Evolutionary conservation across 1,284 basidiomycete species (phyloP).

Genomic region (Papiliotrema flavescens): DNA sequence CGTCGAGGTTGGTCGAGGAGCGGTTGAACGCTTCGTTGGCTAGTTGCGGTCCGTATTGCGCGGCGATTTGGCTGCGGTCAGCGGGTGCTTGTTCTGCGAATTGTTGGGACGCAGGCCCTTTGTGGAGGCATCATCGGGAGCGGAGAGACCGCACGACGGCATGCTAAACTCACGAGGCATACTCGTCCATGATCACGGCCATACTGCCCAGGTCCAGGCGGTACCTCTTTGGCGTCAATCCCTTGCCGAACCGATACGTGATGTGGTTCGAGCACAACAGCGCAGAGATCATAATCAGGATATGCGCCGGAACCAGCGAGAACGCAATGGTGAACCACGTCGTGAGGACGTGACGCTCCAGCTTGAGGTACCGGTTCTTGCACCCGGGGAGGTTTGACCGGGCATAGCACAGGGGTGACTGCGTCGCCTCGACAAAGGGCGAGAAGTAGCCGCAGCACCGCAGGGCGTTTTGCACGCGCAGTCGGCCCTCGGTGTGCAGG

Average conservation of each 20-base stretch:
- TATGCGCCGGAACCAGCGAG: constrained; percentile 61
- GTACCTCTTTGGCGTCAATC: constrained; percentile 70
- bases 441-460: constrained; percentile 67
- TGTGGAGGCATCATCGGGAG: neutral
- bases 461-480: constrained; percentile 62
- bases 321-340: constrained; percentile 62
- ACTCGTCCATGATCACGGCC: constrained; percentile 69
- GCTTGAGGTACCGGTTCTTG: constrained; percentile 61
- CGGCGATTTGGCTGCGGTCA: constrained; percentile 44
- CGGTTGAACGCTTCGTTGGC: constrained; percentile 40
- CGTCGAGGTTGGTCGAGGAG: constrained; percentile 24
- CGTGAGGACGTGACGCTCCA: constrained; percentile 58
- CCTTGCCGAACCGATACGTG: constrained; percentile 72
- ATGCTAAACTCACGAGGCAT: constrained; percentile 56
- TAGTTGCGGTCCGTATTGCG: constrained; percentile 44
- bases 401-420: constrained; percentile 63
- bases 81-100: neutral
- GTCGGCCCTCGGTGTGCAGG: constrained; percentile 56
- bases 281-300: constrained; percentile 61
- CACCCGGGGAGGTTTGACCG: constrained; percentile 63
- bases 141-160: neutral
- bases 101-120: too few species aligned
- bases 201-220: constrained; percentile 61
- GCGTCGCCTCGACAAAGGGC: constrained; percentile 62
- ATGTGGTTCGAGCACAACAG: constrained; percentile 68